Percentiles rank a stretch among this genome's conserved stretches.
These are phyloP conservation scores for Posidonia oceanica DNA, from an alignment of 116 monocot genomes.

Conservation along the genomic window DNA sequence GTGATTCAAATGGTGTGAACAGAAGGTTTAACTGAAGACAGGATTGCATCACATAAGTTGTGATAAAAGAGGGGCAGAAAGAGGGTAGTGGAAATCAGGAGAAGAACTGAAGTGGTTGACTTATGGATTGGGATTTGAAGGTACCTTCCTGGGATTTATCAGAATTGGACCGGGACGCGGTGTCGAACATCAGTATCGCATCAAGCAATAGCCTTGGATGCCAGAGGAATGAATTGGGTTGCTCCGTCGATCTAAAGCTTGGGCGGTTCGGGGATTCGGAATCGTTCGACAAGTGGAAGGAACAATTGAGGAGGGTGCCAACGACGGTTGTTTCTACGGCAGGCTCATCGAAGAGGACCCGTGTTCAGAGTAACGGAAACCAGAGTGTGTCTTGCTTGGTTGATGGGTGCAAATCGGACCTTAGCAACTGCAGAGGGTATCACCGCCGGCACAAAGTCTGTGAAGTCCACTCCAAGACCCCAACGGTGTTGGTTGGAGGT, in stretches of 20 bases:
- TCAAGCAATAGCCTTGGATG: neutral
- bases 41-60: no score
- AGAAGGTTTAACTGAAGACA: no score
- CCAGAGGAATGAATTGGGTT: slow-evolving; percentile 11
- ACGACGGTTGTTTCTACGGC: slow-evolving; percentile 1
- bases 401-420: slow-evolving; percentile 72
- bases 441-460: slow-evolving; percentile 89
- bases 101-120: neutral
- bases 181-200: slow-evolving; percentile 7
- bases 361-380: slow-evolving; percentile 16
- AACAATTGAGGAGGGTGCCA: neutral
- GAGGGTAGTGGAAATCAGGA: no score
- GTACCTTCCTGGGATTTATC: slow-evolving; percentile 33
- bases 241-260: slow-evolving; percentile 48
- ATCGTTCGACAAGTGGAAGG: slow-evolving; percentile 17
- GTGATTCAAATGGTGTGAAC: no score
- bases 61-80: no score
- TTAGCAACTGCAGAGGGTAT: slow-evolving; percentile 74
- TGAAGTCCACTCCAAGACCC: slow-evolving; percentile 79
- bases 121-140: slow-evolving; percentile 53
- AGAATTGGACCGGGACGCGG: slow-evolving; percentile 23
- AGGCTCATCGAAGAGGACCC: slow-evolving; percentile 34
- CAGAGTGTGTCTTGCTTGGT: slow-evolving; percentile 56
- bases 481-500: slow-evolving; percentile 57
- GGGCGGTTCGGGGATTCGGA: slow-evolving; percentile 35